phyloP scores from a whole-genome alignment of 768 basidiomycete genomes.

The Boletus bicolor region DNA sequence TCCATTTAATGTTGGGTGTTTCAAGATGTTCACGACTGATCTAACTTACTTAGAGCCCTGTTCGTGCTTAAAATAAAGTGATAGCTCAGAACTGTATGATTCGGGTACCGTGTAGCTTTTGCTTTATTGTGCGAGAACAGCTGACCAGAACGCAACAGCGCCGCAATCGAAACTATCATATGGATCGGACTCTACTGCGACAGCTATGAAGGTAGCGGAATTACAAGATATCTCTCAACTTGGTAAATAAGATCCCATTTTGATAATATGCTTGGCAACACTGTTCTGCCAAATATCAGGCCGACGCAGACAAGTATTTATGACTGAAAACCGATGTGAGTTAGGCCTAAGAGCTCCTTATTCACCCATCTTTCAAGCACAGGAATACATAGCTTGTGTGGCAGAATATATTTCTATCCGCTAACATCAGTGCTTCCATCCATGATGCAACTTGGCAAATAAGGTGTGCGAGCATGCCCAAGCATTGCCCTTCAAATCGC shows the following conservation, averaged over 20 bases:
- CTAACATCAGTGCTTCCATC: neutral
- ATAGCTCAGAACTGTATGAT: neutral
- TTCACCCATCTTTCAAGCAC: neutral
- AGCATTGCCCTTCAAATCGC: neutral
- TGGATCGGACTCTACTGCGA: neutral
- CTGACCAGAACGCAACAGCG: neutral
- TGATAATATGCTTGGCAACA: no score
- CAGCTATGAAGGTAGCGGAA: neutral
- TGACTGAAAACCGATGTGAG: neutral
- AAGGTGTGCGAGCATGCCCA: neutral
- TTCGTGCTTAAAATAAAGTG: neutral
- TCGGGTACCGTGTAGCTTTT: no score
- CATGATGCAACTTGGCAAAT: neutral
- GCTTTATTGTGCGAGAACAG: neutral
- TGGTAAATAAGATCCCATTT: no score
- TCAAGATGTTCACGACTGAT: neutral
- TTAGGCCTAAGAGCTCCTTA: neutral
- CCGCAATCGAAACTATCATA: neutral
- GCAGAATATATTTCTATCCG: neutral
- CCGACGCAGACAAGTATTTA: no score
- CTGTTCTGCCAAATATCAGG: no score
- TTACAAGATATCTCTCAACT: neutral
- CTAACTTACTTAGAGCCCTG: neutral
- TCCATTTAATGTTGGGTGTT: no score
- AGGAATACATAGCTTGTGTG: no score